Evolutionary conservation across 116 monocot genomes (phyloP), one percentile per base, ranked within the genome.

Genomic region (Posidonia oceanica): DNA sequence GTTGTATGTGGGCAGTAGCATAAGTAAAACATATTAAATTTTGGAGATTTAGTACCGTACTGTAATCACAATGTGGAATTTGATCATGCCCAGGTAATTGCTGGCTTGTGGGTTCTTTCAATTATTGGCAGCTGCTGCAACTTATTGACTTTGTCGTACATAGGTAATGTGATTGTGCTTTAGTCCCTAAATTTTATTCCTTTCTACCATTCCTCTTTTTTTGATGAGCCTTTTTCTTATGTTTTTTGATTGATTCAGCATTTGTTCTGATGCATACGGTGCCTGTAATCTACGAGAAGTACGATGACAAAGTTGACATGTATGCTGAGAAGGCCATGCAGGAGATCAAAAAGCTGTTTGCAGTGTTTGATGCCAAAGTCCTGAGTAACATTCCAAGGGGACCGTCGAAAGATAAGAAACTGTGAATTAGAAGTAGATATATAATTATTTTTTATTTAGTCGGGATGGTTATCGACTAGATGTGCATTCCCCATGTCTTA

Each of bases 231-330:
- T 29, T 51, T n/a, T 39, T 58, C 22, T 36, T 48, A 29, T 29
- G 29, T 12, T 51, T 21, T 59, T 59, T 21, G 4, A 4, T 14
- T 15, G 15, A 38, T 64, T 56, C 83, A 90, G 90, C 69, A 17
- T 80, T 90, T 64, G 81, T 84, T 63, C 51, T 80, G 70, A 58
- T 86, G 52, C 77, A 80, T 68, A 84, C 82, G 14, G 78, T 86
- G 63, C 90, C 87, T 52, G 66, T 82, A 17, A 69, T 90, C 23
- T 90, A 90, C 42, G 87, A 90, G 78, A 90, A 90, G 79, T 87
- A 87, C 58, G 84, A 90, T 60, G 84, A 82, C 71, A 72, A 87
- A 60, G 78, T 87, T 36, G 90, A 90, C 48, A 67, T 75, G 12
- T 80, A 75, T 67, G 87, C 63, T n/a, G 87, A 90, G 69, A 87